Evolutionary conservation across 2,329 filamentous ascomycete species (phyloP).

Genomic region (Trichophyton schoenleinii): DNA sequence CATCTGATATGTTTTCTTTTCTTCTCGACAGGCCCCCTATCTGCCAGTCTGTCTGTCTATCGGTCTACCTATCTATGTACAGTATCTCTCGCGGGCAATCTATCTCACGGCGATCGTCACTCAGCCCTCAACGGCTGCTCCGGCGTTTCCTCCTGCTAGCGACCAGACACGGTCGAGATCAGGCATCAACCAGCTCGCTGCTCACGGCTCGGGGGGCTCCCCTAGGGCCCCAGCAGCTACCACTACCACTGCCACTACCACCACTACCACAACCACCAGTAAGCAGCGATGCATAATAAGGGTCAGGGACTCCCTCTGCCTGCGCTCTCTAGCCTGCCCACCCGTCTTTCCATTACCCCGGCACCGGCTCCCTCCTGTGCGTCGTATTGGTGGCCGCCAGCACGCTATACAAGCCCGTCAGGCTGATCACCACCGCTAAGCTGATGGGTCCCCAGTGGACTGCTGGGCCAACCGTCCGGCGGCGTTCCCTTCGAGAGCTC

Average conservation of each 20-base stretch:
- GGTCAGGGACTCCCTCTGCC: neutral
- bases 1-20: neutral
- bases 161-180: neutral
- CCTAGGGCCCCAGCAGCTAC: too few relatives aligned
- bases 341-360: neutral
- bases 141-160: too few relatives aligned
- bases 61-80: neutral
- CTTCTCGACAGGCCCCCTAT: neutral
- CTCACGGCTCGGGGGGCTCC: too few relatives aligned
- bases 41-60: neutral
- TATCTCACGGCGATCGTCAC: too few relatives aligned
- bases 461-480: neutral
- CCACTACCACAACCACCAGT: too few relatives aligned
- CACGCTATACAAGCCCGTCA: conserved; percentile 1
- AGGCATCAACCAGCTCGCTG: neutral
- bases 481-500: neutral
- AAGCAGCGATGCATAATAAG: neutral
- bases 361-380: neutral
- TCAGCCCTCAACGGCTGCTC: too few relatives aligned
- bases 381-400: neutral
- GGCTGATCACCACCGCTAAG: neutral
- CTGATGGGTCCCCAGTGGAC: neutral
- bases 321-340: neutral
- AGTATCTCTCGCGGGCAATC: neutral
- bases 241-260: too few relatives aligned